Evolutionary conservation across 495 filamentous ascomycete species (phyloP).

Genomic region (Aspergillus sclerotiicarbonarius): DNA sequence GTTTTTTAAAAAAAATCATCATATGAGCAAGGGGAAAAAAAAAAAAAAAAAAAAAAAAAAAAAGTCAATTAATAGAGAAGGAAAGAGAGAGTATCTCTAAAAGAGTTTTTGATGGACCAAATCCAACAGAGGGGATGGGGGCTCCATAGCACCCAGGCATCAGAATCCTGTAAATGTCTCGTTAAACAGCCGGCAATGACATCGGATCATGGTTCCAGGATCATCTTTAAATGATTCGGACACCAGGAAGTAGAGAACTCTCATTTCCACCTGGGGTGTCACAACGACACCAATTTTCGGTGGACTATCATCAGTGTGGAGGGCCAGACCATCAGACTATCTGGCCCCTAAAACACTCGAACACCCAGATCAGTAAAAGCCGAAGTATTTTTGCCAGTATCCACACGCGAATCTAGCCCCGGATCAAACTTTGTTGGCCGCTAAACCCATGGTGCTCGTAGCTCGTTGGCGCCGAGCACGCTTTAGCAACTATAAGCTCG

Average conservation of each 20-base stretch:
- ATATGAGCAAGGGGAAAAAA: too few relatives aligned
- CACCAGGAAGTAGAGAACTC: conserved; percentile 1
- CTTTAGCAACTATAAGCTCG: conserved; percentile 15
- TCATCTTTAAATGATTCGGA: conserved; percentile 10
- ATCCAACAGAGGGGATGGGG: not conserved
- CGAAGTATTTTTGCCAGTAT: not conserved
- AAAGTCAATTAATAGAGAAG: not conserved
- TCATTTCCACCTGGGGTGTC: not conserved
- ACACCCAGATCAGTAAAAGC: not conserved
- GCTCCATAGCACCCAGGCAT: not conserved
- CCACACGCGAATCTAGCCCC: not conserved
- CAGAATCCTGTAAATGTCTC: not conserved
- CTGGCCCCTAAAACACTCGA: conserved; percentile 7
- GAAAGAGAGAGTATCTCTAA: conserved; percentile 2
- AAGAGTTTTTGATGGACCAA: not conserved
- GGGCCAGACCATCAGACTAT: conserved; percentile 9
- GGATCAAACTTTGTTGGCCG: not conserved
- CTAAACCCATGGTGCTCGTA: conserved; percentile 8
- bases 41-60: too few relatives aligned
- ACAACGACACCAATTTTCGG: conserved; percentile 7
- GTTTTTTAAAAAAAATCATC: too few relatives aligned
- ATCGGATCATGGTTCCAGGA: conserved; percentile 11
- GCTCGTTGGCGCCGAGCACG: not conserved
- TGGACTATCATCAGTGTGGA: conserved; percentile 9
- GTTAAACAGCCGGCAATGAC: not conserved